A percentile compares a stretch with the other conserved stretches of the same genome.
Evolutionary conservation across 768 basidiomycete genomes (phyloP).

Genomic region (Boletus sp.): DNA sequence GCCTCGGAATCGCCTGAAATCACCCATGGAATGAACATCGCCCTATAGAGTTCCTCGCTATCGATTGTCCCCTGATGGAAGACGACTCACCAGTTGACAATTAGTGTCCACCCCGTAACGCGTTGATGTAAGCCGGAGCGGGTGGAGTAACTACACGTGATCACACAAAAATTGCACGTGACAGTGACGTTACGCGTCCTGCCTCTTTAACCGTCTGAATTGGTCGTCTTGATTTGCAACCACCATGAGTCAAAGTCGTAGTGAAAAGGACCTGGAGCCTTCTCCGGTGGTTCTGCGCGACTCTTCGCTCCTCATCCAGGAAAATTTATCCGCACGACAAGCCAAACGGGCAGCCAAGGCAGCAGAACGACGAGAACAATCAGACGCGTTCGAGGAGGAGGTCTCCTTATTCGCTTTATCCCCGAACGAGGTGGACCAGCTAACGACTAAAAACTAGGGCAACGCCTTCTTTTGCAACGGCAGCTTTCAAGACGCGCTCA

Average conservation of each 20-base stretch:
- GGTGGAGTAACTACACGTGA: background rate
- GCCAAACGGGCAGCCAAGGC: conserved; percentile 18
- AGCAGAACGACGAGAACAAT: conserved; percentile 17
- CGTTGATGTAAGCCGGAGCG: no score
- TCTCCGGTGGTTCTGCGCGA: background rate
- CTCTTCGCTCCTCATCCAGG: background rate
- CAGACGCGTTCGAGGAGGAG: conserved; percentile 31
- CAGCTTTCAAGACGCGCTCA: conserved; percentile 36
- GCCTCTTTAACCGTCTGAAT: background rate
- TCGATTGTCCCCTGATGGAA: no score
- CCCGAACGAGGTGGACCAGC: background rate
- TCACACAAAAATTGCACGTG: background rate
- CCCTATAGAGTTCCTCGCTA: no score
- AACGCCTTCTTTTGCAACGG: conserved; percentile 40
- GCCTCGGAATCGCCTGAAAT: no score
- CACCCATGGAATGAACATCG: no score
- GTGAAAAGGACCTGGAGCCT: background rate
- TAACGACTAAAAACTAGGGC: conserved; percentile 31
- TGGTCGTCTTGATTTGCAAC: background rate
- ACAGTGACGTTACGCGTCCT: background rate
- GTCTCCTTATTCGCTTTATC: conserved; percentile 7
- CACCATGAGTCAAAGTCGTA: background rate
- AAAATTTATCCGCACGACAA: conserved; percentile 6
- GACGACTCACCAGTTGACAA: no score
- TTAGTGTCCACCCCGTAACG: no score